Base-by-base conservation (phyloP, 2,329 filamentous ascomycete species). In the Aspergillus cejpii region DNA sequence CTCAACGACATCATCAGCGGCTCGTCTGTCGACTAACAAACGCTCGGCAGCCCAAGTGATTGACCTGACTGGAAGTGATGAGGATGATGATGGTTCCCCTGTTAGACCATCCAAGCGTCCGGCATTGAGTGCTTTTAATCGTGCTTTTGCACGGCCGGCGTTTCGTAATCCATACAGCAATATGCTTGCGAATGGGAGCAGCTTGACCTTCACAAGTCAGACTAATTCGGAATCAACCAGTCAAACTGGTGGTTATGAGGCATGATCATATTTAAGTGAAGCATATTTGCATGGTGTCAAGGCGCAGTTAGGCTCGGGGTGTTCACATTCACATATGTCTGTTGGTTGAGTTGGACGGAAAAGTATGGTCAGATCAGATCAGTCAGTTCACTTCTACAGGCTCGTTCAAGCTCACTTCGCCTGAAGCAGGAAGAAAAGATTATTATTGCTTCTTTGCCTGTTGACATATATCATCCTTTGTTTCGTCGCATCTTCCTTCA, bases 21-120 rank as follows among this genome's bases (percentile, higher is more conserved):
- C 51, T 39, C 57, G 60, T 21, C 45, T 53, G 26, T 65, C 66
- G 24, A 66, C 61, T 34, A 70, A 63, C 36, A 79, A 78, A 54
- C 63, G 75, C 44, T 59, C 72, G 11, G 67, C 68, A 23, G 61
- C 70, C 14, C 65, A 69, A 49, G 67, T 78, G n/a, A 77, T 78
- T 49, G 76, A 79, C 52, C 61, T 79, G 31, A 78, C 75, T 3
- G 66, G 69, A 11, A 77, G 73, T 53, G 74, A 74, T 38, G 74
- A 76, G 43, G 69, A 72, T 43, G 69, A 71, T 12, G 73, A 77
- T 33, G 70, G 73, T 29, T 67, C 66, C 7, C 63, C 71, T n/a
- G 48, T 52, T 19, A 58, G 60, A 23, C 56, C 64, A 38, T 34
- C 59, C n/a, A 67, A 70, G 51, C 58, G 65, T 26, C 62, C 54